Evolutionary conservation across 371 early-diverging fungal species (phyloP).

Genomic region (Rhizopus delemar): DNA sequence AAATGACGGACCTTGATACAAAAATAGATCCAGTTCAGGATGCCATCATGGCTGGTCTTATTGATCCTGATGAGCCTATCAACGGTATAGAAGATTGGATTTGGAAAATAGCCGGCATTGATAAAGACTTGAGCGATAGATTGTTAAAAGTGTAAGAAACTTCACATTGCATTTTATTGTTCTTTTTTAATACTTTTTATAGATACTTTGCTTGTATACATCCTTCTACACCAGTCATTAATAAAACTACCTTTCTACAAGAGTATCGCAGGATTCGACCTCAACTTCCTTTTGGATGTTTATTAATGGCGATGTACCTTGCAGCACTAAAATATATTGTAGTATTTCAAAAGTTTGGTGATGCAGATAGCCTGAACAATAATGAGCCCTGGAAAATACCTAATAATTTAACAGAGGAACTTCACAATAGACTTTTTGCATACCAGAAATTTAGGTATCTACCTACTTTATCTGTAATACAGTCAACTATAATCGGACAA

Average conservation of each 20-base stretch:
- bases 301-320: conserved; percentile 26
- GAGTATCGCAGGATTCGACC: conserved; percentile 25
- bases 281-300: conserved; percentile 10
- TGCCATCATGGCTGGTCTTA: conserved; percentile 7
- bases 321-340: conserved; percentile 20
- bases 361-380: conserved; percentile 7
- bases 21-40: conserved; percentile 11
- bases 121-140: conserved; percentile 27
- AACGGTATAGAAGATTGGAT: conserved; percentile 26
- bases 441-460: conserved; percentile 9
- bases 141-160: conserved; percentile 27
- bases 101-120: conserved; percentile 19
- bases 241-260: conserved; percentile 23
- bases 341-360: conserved; percentile 14
- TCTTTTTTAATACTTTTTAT: background rate
- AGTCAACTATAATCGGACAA: conserved; percentile 36
- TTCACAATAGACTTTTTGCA: conserved; percentile 7
- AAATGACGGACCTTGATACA: conserved; percentile 12
- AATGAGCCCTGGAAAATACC: conserved; percentile 12
- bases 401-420: background rate
- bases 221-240: conserved; percentile 23
- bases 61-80: conserved; percentile 7
- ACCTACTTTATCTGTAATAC: conserved; percentile 34
- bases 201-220: conserved; percentile 32
- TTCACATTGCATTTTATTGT: background rate